Base-by-base conservation (phyloP, 768 basidiomycete species). In the Boletales sp. region DNA sequence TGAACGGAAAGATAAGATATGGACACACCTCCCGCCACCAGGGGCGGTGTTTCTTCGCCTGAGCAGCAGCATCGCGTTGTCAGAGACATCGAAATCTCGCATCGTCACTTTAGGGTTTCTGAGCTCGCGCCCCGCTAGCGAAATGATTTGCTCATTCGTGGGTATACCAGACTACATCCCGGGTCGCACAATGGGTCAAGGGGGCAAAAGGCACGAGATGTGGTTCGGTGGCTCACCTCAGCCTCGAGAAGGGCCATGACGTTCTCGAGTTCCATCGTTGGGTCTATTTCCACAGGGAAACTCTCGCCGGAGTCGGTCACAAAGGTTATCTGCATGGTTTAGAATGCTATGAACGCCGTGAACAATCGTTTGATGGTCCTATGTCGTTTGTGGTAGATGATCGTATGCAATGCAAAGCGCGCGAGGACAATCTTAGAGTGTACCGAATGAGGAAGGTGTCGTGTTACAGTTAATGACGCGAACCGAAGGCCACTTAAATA, bases 161-260 rank as follows among this genome's bases (percentile, higher is more conserved):
- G 87, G 82, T 40, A 94, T 83, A 19, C 83, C 84, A 13, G 87
- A 90, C 92, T 94, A 58, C 15, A 37, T 15, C 17, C 34, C 38
- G 32, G 12, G 40, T 27, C 42, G 17, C 18, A 18, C n/a, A n/a
- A 44, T 41, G 27, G 42, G 40, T 39, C 47, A 50, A 31, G 40
- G 35, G 37, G 11, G 29, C 21, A 21, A 21, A 4, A 21, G 21
- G 8, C 27, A 39, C 11, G 42, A n/a, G 29, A 43, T 39, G 27
- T 10, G 10, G 19, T 19, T 15, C 17, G 30, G 45, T 38, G n/a
- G 65, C 84, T 66, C 65, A 93, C 95, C 82, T 97, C 94, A 0
- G 87, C 94, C 69, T 97, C 93, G n/a, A 97, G 76, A 47, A 97
- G 74, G 12, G 91, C 95, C 80, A 87, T 87, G 34, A 97, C 84